phyloP scores from a whole-genome alignment of 495 filamentous ascomycete genomes.

The Lepraria neglecta region DNA sequence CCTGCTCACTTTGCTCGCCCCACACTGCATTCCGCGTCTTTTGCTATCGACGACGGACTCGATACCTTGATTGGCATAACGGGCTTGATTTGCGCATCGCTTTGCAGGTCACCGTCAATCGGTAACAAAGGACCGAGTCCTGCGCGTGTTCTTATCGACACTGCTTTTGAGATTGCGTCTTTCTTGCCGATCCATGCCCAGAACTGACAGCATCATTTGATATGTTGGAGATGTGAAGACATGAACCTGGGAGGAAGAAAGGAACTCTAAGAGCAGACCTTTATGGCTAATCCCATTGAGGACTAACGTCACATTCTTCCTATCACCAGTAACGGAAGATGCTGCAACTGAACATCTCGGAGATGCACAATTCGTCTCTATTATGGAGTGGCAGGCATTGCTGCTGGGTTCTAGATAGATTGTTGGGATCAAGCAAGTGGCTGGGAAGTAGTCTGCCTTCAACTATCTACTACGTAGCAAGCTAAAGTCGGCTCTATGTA shows the following conservation, averaged over 20 bases:
- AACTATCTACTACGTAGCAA: no score
- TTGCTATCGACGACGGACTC: no score
- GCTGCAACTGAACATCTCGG: not conserved
- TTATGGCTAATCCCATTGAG: no score
- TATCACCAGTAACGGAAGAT: not conserved
- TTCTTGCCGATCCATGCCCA: not conserved
- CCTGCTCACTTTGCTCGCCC: no score
- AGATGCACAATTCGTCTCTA: not conserved
- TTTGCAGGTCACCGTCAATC: not conserved
- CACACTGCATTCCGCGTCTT: no score
- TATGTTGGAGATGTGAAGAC: no score
- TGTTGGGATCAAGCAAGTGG: no score
- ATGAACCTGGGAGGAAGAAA: constrained; percentile 1
- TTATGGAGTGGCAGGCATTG: no score
- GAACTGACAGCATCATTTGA: not conserved
- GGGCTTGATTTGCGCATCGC: constrained; percentile 3
- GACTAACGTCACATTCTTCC: no score
- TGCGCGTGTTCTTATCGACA: not conserved
- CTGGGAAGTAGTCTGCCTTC: no score
- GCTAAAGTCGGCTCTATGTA: no score
- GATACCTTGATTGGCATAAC: not conserved
- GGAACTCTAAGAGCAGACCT: not conserved
- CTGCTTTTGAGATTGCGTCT: not conserved
- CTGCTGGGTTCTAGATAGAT: no score
- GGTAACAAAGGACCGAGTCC: not conserved